Percentiles rank a stretch among this genome's conserved stretches.
Evolutionary conservation across 192 early-diverging fungal genomes (phyloP).

Genomic region (Polychytrium aggregatum): DNA sequence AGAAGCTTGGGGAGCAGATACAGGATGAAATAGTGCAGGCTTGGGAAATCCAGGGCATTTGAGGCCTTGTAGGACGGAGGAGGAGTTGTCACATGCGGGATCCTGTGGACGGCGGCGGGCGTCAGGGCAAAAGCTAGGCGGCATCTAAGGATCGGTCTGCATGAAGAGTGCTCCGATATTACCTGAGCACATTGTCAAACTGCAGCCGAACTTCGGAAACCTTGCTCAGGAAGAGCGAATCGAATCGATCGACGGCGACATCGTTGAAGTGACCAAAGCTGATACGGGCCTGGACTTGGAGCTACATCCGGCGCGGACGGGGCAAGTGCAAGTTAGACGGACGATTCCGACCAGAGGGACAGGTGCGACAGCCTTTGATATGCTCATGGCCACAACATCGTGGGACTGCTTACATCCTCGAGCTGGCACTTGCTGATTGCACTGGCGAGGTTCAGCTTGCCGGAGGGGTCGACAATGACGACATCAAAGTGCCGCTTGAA

Average conservation of each 20-base stretch:
- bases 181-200: conserved; percentile 62
- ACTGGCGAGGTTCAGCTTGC: conserved; percentile 71
- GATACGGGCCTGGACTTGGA: conserved; percentile 62
- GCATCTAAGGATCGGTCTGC: too few relatives aligned
- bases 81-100: conserved; percentile 3
- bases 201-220: conserved; percentile 49
- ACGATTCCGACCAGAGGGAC: background rate
- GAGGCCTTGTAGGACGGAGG: conserved; percentile 16
- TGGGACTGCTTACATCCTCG: too few relatives aligned
- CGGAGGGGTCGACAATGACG: conserved; percentile 77
- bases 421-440: conserved; percentile 50
- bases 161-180: too few relatives aligned
- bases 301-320: too few relatives aligned
- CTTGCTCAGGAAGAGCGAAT: conserved; percentile 62
- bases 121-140: background rate
- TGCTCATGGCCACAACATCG: background rate
- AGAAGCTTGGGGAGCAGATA: conserved; percentile 21
- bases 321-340: too few relatives aligned
- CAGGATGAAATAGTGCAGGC: conserved; percentile 15
- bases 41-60: conserved; percentile 25
- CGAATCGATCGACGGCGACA: conserved; percentile 54
- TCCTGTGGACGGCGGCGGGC: background rate
- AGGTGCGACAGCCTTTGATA: background rate
- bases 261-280: conserved; percentile 58
- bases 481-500: conserved; percentile 61